Evolutionary conservation across 164 flowering plant species (phyloP).

Genomic region (Nymphaea colorata): DNA sequence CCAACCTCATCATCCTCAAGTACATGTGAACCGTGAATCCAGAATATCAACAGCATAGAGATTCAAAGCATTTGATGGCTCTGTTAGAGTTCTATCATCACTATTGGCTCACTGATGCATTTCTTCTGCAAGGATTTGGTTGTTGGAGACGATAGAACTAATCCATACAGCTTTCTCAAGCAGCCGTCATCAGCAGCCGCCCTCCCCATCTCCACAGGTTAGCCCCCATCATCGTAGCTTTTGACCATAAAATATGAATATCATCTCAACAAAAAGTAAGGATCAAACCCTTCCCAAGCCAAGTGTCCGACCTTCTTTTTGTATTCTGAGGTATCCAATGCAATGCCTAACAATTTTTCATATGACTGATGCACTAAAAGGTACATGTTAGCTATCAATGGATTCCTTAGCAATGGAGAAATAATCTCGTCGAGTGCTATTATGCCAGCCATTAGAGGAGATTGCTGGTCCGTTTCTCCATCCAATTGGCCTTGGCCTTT

Average conservation of each 20-base stretch:
- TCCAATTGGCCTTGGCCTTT: background rate
- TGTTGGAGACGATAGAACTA: conserved; percentile 26
- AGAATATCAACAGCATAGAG: conserved; percentile 44
- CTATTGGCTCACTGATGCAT: background rate
- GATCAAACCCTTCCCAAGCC: conserved; percentile 71
- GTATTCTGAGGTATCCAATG: conserved; percentile 4
- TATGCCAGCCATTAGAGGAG: conserved; percentile 26
- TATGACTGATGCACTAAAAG: conserved; percentile 33
- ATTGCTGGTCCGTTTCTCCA: conserved; percentile 10
- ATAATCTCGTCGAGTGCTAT: conserved; percentile 40
- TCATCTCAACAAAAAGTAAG: conserved; percentile 68
- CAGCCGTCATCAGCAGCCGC: conserved; percentile 84
- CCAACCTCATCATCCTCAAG: conserved; percentile 88
- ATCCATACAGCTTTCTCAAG: conserved; percentile 48
- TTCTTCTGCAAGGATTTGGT: conserved; percentile 14
- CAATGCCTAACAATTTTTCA: conserved; percentile 23
- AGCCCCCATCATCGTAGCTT: too few species aligned
- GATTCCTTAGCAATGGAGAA: conserved; percentile 59
- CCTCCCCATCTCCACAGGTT: conserved; percentile 67
- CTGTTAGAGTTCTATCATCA: background rate
- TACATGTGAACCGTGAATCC: conserved; percentile 70
- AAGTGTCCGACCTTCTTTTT: conserved; percentile 11
- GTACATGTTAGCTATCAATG: conserved; percentile 60
- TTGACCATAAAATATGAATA: too few species aligned
- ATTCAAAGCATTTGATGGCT: conserved; percentile 27